Percentiles rank a stretch among this genome's conserved stretches.
Evolutionary conservation across 371 early-diverging fungal genomes (phyloP).

Genomic region (Rhizopus microsporus): DNA sequence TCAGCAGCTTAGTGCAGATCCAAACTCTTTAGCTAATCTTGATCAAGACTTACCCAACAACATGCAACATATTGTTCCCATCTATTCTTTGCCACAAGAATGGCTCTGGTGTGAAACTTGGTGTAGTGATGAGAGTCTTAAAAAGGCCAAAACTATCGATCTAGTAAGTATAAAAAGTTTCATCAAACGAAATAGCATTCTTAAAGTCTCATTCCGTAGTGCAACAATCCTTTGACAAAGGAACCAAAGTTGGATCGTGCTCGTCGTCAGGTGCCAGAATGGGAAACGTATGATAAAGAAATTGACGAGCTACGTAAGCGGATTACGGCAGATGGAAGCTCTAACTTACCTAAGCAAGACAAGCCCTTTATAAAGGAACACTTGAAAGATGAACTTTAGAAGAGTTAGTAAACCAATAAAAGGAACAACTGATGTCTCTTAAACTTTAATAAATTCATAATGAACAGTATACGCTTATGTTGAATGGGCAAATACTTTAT

Average conservation of each 20-base stretch:
- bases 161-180: slow-evolving; percentile 56
- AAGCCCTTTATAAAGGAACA: background rate
- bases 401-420: background rate
- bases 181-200: background rate
- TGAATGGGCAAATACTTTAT: too few species aligned
- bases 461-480: too few species aligned
- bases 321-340: slow-evolving; percentile 1
- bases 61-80: slow-evolving; percentile 89
- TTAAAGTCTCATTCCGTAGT: slow-evolving; percentile 45
- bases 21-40: slow-evolving; percentile 88
- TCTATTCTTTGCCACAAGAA: slow-evolving; percentile 90
- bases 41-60: slow-evolving; percentile 98
- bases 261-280: slow-evolving; percentile 89
- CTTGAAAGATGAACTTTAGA: background rate
- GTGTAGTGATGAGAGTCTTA: slow-evolving; percentile 86
- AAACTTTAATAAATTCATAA: too few species aligned
- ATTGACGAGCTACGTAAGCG: slow-evolving; percentile 52
- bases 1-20: slow-evolving; percentile 86
- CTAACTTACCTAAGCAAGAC: background rate
- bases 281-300: slow-evolving; percentile 78
- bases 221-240: slow-evolving; percentile 96
- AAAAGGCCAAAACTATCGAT: slow-evolving; percentile 93
- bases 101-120: slow-evolving; percentile 99
- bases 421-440: too few species aligned
- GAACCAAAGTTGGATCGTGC: slow-evolving; percentile 96